phyloP scores from a whole-genome alignment of 1,139 yeast species.

The Lodderomyces metapsilosis region DNA sequence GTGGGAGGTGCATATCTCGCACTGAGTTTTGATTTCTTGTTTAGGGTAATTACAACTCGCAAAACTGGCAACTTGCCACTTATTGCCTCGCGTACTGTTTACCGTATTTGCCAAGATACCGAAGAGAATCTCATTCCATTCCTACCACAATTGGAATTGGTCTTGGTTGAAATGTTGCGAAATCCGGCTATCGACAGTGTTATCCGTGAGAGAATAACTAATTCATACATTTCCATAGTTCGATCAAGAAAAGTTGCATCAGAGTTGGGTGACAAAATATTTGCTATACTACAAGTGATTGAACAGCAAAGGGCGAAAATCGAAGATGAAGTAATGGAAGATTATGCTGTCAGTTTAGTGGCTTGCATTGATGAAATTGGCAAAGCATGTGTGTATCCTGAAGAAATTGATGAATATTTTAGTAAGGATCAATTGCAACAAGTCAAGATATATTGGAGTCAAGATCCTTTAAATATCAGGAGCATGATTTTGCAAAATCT shows the following conservation, averaged over 20 bases:
- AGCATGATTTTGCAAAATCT: constrained; percentile 35
- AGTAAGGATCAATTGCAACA: constrained; percentile 24
- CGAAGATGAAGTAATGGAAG: constrained; percentile 20
- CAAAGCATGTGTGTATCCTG: constrained; percentile 61
- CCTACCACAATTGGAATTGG: constrained; percentile 51
- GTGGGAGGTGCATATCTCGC: constrained; percentile 41
- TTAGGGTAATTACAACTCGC: constrained; percentile 30
- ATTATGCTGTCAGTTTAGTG: constrained; percentile 54
- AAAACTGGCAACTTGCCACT: constrained; percentile 23
- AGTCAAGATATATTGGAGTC: constrained; percentile 34
- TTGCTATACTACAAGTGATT: constrained; percentile 23
- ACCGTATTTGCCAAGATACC: constrained; percentile 61
- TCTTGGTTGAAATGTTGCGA: constrained; percentile 54
- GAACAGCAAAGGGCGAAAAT: constrained; percentile 7
- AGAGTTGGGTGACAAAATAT: constrained; percentile 23
- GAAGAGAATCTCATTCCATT: constrained; percentile 45
- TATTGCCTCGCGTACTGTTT: constrained; percentile 57
- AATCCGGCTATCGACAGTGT: constrained; percentile 45
- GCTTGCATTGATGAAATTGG: constrained; percentile 67
- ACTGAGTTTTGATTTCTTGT: constrained; percentile 48
- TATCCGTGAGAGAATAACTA: constrained; percentile 59
- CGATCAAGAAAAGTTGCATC: constrained; percentile 50
- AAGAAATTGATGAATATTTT: constrained; percentile 47
- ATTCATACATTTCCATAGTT: constrained; percentile 61
- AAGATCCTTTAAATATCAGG: constrained; percentile 46